These are phyloP conservation scores for Colletotrichum sp. DNA, from an alignment of 2,329 filamentous ascomycete genomes.

Conservation along the genomic window DNA sequence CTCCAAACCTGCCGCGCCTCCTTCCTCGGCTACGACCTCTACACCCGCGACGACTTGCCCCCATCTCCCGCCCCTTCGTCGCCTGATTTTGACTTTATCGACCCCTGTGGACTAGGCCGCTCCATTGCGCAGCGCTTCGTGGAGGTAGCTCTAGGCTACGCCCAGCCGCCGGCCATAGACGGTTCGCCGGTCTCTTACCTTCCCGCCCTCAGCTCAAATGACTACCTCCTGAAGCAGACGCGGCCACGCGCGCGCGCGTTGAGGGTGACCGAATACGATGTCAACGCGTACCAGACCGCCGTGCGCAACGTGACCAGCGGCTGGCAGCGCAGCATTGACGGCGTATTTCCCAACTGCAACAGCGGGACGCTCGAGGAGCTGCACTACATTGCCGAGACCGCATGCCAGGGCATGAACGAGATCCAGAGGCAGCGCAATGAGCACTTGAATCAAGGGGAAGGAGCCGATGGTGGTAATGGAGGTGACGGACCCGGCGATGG, in stretches of 20 bases:
- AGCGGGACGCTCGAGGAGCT: slow-evolving; percentile 47
- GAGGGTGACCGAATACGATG: slow-evolving; percentile 37
- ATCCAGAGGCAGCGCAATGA: slow-evolving; percentile 34
- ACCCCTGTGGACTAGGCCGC: slow-evolving; percentile 45
- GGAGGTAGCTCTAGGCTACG: slow-evolving; percentile 45
- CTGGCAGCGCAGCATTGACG: slow-evolving; percentile 49
- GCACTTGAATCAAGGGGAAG: not conserved
- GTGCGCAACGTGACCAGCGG: slow-evolving; percentile 44
- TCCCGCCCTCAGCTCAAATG: slow-evolving; percentile 21
- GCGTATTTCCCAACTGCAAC: slow-evolving; percentile 48
- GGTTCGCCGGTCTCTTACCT: slow-evolving; percentile 13
- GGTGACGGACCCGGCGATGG: not conserved
- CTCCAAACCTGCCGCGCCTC: slow-evolving; percentile 48
- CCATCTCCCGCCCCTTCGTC: slow-evolving; percentile 14
- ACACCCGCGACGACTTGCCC: slow-evolving; percentile 35
- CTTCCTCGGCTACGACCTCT: slow-evolving; percentile 48
- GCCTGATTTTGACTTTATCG: slow-evolving; percentile 42
- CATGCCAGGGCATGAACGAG: slow-evolving; percentile 47
- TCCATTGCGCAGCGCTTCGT: slow-evolving; percentile 51
- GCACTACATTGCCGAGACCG: slow-evolving; percentile 48
- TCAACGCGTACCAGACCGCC: slow-evolving; percentile 39
- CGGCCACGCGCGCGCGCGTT: slow-evolving; percentile 24
- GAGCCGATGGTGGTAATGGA: not conserved
- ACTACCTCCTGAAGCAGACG: slow-evolving; percentile 26
- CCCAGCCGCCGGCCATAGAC: slow-evolving; percentile 40